A percentile compares a stretch with the other conserved stretches of the same genome.
Conservation (phyloP, 2,329 filamentous ascomycete species). For the Tolypocladium cylindrosporum region DNA sequence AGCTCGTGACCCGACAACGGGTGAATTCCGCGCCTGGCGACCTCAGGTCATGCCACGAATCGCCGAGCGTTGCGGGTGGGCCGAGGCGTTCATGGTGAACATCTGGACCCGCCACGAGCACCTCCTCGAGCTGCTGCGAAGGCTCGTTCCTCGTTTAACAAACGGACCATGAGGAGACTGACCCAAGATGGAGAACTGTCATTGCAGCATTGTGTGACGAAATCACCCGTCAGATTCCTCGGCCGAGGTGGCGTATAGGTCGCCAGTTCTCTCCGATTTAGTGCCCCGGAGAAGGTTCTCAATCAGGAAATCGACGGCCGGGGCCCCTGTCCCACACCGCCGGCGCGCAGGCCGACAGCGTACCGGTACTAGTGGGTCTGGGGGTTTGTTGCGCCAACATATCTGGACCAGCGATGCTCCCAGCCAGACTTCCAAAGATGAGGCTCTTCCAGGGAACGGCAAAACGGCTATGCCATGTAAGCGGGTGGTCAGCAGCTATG, state of each 20-base stretch:
- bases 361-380: background rate
- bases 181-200: background rate
- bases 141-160: background rate
- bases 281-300: conserved; percentile 10
- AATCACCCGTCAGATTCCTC: background rate
- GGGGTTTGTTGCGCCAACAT: background rate
- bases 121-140: background rate
- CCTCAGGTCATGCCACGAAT: background rate
- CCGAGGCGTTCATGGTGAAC: background rate
- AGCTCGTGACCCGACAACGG: background rate
- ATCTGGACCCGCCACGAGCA: background rate
- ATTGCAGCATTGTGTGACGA: background rate
- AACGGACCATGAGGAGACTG: background rate
- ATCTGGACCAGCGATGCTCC: background rate
- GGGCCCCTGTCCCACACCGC: conserved; percentile 5
- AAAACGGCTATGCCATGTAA: background rate
- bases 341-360: background rate
- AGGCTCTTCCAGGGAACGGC: background rate
- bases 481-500: background rate
- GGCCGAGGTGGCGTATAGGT: background rate
- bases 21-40: background rate
- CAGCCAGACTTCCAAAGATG: background rate
- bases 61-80: background rate
- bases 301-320: conserved; percentile 9
- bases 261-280: conserved; percentile 4